These are phyloP conservation scores for Pichia rugopelliculosa DNA, from an alignment of 805 yeast genomes.

Conservation along the genomic window DNA sequence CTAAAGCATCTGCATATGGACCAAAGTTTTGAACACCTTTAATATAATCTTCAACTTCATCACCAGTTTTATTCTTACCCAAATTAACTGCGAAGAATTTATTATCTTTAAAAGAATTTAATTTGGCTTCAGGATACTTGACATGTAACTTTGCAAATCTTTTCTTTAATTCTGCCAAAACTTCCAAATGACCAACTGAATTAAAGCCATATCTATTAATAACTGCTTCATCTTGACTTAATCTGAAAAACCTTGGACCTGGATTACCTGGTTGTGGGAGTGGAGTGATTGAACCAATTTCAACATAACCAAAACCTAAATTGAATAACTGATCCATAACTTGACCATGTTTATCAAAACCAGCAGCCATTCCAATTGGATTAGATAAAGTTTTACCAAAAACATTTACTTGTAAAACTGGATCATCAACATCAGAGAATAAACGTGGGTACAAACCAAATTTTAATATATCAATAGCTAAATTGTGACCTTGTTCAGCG, in stretches of 20 bases:
- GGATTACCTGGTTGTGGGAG: constrained; percentile 93
- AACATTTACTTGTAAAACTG: constrained; percentile 48
- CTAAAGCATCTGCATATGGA: constrained; percentile 78
- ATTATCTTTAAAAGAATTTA: constrained; percentile 47
- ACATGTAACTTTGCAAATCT: constrained; percentile 45
- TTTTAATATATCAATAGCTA: constrained; percentile 66
- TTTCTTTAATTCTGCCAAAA: constrained; percentile 55
- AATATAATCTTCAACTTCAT: constrained; percentile 80
- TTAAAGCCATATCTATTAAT: constrained; percentile 94
- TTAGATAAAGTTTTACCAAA: constrained; percentile 59
- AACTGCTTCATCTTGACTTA: constrained; percentile 80
- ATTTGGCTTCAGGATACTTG: constrained; percentile 16
- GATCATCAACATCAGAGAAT: constrained; percentile 45
- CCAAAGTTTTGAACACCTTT: constrained; percentile 80
- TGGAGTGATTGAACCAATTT: constrained; percentile 91
- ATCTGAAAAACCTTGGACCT: constrained; percentile 82
- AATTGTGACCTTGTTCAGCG: constrained; percentile 80
- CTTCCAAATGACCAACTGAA: constrained; percentile 78
- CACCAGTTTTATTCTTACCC: constrained; percentile 90
- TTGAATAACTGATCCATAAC: constrained; percentile 76
- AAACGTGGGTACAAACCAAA: constrained; percentile 61
- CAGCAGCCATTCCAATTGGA: constrained; percentile 94
- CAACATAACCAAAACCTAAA: constrained; percentile 82
- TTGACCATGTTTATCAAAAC: constrained; percentile 89
- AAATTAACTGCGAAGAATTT: constrained; percentile 74